A percentile compares a stretch with the other conserved stretches of the same genome.
These are phyloP conservation scores for Fusarium nodosum DNA, from an alignment of 2,329 filamentous ascomycete genomes.

Conservation along the genomic window DNA sequence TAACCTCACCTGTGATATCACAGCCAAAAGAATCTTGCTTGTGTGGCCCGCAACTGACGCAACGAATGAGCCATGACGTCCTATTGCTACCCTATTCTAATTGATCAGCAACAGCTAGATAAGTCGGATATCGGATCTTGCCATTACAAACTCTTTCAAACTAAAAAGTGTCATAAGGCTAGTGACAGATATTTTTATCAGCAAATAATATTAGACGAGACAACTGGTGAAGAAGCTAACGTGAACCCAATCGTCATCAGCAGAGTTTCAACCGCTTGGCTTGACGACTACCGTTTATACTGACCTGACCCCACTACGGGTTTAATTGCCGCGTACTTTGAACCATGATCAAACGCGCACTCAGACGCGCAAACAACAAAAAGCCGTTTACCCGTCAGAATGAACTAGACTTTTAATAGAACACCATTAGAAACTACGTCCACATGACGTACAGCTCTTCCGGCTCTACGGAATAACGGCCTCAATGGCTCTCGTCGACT, in stretches of 20 bases:
- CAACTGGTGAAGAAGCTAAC: neutral
- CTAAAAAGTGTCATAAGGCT: too few species aligned
- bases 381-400: slow-evolving; percentile 7
- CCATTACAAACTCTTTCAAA: neutral
- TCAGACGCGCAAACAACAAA: slow-evolving; percentile 1
- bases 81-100: slow-evolving; percentile 33
- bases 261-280: neutral
- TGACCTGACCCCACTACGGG: slow-evolving; percentile 9
- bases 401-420: slow-evolving; percentile 1
- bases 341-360: slow-evolving; percentile 8
- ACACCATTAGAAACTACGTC: slow-evolving; percentile 6
- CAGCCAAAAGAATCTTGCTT: slow-evolving; percentile 1
- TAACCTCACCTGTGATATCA: slow-evolving; percentile 10
- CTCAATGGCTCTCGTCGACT: slow-evolving; percentile 74
- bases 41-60: slow-evolving; percentile 13
- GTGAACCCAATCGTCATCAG: slow-evolving; percentile 9
- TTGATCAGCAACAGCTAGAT: slow-evolving; percentile 18
- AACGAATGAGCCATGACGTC: slow-evolving; percentile 34
- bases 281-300: neutral
- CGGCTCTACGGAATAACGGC: neutral
- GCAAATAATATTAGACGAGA: neutral
- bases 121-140: slow-evolving; percentile 17
- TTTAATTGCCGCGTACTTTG: slow-evolving; percentile 18
- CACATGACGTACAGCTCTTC: slow-evolving; percentile 12
- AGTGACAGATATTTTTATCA: slow-evolving; percentile 3